Conservation (phyloP, 345 rosid species). For the Gynandropsis gynandra region DNA sequence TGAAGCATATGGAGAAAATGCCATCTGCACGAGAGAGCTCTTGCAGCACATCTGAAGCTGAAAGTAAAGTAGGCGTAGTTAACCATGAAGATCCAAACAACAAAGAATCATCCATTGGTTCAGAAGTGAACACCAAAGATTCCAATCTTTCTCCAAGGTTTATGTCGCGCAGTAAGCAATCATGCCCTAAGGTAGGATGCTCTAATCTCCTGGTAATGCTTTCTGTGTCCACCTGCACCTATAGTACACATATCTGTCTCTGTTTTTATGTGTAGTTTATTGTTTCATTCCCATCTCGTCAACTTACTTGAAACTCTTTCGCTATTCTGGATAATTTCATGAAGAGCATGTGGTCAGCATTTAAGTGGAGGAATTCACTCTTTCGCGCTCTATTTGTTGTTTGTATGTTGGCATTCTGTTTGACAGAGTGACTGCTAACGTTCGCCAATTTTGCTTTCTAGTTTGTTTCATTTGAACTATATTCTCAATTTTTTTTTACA, state of each 20-base stretch:
- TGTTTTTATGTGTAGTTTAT: neutral
- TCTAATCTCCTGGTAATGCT: conserved; percentile 21
- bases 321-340: neutral
- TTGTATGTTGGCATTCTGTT: too few species aligned
- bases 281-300: conserved; percentile 12
- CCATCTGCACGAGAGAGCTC: conserved; percentile 29
- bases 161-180: conserved; percentile 10
- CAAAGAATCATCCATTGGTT: conserved; percentile 25
- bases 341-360: too few species aligned
- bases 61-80: conserved; percentile 18
- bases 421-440: too few species aligned
- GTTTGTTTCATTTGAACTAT: neutral
- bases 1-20: conserved; percentile 30
- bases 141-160: conserved; percentile 19
- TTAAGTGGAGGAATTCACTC: too few species aligned
- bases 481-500: too few species aligned
- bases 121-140: conserved; percentile 21
- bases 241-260: conserved; percentile 8
- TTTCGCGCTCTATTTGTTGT: too few species aligned
- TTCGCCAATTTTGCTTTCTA: too few species aligned
- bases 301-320: neutral
- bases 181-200: conserved; percentile 32
- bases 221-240: conserved; percentile 13
- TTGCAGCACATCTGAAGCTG: conserved; percentile 20
- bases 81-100: conserved; percentile 27